Percentiles rank a stretch among this genome's conserved stretches.
phyloP scores from a whole-genome alignment of 352 stramenopile species.

The Phytopythium mirpurense region DNA sequence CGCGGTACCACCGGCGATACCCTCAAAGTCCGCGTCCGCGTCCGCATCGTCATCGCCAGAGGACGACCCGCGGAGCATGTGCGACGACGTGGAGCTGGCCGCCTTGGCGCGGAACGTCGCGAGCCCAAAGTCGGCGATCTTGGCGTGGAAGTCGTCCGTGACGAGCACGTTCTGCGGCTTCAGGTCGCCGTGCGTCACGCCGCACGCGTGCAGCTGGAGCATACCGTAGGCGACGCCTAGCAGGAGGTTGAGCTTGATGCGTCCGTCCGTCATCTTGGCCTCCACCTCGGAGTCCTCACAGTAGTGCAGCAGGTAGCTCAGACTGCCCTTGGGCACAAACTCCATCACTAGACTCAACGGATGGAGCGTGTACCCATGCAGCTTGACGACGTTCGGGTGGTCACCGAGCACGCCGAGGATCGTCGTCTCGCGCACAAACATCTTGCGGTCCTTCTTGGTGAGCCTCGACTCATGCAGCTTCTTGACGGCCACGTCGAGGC shows the following conservation, averaged over 20 bases:
- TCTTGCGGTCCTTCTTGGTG: constrained; percentile 26
- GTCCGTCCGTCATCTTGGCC: constrained; percentile 33
- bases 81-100: constrained; percentile 23
- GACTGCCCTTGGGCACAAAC: constrained; percentile 23
- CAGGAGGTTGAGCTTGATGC: constrained; percentile 31
- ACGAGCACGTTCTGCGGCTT: constrained; percentile 72
- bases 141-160: constrained; percentile 56
- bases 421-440: constrained; percentile 27
- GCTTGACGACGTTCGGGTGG: constrained; percentile 34
- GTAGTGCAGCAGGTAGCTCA: constrained; percentile 32
- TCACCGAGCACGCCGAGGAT: constrained; percentile 27
- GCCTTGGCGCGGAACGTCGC: constrained; percentile 24
- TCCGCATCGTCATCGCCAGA: constrained; percentile 12
- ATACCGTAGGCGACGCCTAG: constrained; percentile 26
- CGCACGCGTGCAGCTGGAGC: constrained; percentile 27
- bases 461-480: constrained; percentile 27
- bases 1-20: constrained; percentile 31
- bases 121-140: constrained; percentile 78
- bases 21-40: constrained; percentile 19
- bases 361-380: constrained; percentile 25
- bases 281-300: constrained; percentile 23
- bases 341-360: constrained; percentile 30
- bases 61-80: constrained; percentile 15
- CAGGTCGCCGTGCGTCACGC: constrained; percentile 54
- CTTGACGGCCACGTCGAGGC: constrained; percentile 25